Percentiles rank a stretch among this genome's conserved stretches.
Evolutionary conservation across 1,284 basidiomycete species (phyloP).

Genomic region (Vanrija sp.): DNA sequence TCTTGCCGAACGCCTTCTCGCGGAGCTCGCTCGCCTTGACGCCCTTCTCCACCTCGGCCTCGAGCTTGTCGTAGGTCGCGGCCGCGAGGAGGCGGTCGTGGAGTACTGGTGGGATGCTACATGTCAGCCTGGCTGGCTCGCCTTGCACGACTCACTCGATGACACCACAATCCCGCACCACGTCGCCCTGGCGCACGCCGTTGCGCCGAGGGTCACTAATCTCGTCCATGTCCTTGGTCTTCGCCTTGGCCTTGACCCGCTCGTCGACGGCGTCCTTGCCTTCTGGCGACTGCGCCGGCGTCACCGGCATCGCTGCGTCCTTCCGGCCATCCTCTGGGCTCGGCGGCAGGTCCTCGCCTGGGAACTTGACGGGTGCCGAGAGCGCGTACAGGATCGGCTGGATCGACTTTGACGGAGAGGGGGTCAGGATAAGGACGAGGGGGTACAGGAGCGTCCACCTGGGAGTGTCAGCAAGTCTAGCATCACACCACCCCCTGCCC

Average conservation of each 20-base stretch:
- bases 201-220: constrained; percentile 20
- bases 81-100: constrained; percentile 28
- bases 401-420: constrained; percentile 31
- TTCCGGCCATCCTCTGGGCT: constrained; percentile 7
- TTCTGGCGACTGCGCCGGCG: neutral
- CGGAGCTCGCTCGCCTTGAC: constrained; percentile 21
- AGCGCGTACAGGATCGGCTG: constrained; percentile 45
- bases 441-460: constrained; percentile 42
- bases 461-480: neutral
- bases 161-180: constrained; percentile 42
- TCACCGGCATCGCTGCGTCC: neutral
- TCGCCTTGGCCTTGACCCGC: neutral
- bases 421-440: constrained; percentile 39
- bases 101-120: constrained; percentile 34
- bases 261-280: constrained; percentile 6
- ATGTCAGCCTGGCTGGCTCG: constrained; percentile 7
- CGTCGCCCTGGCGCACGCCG: constrained; percentile 39
- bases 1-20: constrained; percentile 6
- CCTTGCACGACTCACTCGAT: constrained; percentile 33
- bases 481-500: neutral
- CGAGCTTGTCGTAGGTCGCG: constrained; percentile 37
- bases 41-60: constrained; percentile 37
- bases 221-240: constrained; percentile 1
- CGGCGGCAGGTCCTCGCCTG: constrained; percentile 8
- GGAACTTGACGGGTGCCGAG: constrained; percentile 39